A percentile compares a stretch with the other conserved stretches of the same genome.
Evolutionary conservation across 176 grass and related monocot species (phyloP).

Genomic region (Oryza officinalis): DNA sequence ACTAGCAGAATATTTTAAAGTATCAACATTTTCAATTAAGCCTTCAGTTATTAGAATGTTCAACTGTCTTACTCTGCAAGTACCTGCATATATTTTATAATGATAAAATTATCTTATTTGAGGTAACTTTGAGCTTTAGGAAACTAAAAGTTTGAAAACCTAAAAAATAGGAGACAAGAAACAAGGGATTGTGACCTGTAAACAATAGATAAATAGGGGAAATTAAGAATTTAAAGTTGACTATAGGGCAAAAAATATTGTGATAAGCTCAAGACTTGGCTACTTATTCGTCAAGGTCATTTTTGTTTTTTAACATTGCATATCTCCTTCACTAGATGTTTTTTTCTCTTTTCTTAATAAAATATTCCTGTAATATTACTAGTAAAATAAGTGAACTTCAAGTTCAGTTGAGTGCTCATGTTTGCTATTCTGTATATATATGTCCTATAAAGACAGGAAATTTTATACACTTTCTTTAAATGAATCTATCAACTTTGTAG

Average conservation of each 20-base stretch:
- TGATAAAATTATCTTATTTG: neutral
- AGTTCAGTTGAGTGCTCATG: slow-evolving; percentile 7
- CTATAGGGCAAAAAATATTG: neutral
- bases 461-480: neutral
- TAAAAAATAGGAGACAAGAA: neutral
- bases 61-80: neutral
- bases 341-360: neutral
- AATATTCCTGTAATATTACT: neutral
- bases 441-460: neutral
- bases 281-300: neutral
- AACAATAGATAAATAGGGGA: neutral
- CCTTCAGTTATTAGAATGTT: neutral
- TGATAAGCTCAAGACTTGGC: neutral
- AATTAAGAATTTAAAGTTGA: neutral
- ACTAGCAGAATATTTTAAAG: slow-evolving; percentile 5
- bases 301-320: neutral
- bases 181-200: neutral
- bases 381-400: neutral
- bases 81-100: neutral
- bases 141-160: neutral
- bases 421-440: slow-evolving; percentile 18
- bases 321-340: neutral
- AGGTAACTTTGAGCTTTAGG: neutral
- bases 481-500: neutral
- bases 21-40: slow-evolving; percentile 1